These are phyloP conservation scores for Puccinia hordei DNA, from an alignment of 1,284 basidiomycete genomes.

Conservation along the genomic window DNA sequence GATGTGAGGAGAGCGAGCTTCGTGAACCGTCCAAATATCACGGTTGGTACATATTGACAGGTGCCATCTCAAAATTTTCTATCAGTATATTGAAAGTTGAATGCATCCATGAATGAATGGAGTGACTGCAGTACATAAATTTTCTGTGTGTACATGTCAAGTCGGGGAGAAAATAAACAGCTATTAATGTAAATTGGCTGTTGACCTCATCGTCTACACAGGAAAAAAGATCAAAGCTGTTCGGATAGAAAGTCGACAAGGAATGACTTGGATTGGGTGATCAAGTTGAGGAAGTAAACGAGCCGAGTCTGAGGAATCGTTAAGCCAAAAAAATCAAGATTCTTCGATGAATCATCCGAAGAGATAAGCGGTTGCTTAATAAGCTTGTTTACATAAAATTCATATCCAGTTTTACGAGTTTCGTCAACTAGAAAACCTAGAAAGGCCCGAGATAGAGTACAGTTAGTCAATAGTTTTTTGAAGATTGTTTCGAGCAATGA, in stretches of 20 bases:
- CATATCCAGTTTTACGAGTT: not conserved
- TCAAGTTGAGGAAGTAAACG: constrained; percentile 11
- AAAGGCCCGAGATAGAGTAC: constrained; percentile 1
- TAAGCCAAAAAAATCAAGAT: constrained; percentile 8
- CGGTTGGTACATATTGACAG: no score
- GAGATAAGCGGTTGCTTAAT: constrained; percentile 9
- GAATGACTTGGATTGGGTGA: constrained; percentile 12
- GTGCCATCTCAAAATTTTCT: no score
- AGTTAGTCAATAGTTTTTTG: constrained; percentile 16
- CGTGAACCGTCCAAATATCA: no score
- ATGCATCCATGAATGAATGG: no score
- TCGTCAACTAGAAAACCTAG: constrained; percentile 13
- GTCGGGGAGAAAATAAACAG: no score
- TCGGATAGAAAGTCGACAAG: constrained; percentile 21
- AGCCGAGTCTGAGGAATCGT: not conserved
- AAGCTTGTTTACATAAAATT: constrained; percentile 19
- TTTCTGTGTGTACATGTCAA: no score
- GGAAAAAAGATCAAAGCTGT: not conserved
- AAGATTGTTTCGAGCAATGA: constrained; percentile 25
- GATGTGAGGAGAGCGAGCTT: no score
- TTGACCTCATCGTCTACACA: not conserved
- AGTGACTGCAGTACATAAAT: no score
- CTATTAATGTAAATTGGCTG: not conserved
- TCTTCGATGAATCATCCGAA: not conserved
- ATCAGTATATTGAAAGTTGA: no score